Base-by-base conservation (phyloP, 1,284 basidiomycete genomes). In the Heterobasidion parviporum region DNA sequence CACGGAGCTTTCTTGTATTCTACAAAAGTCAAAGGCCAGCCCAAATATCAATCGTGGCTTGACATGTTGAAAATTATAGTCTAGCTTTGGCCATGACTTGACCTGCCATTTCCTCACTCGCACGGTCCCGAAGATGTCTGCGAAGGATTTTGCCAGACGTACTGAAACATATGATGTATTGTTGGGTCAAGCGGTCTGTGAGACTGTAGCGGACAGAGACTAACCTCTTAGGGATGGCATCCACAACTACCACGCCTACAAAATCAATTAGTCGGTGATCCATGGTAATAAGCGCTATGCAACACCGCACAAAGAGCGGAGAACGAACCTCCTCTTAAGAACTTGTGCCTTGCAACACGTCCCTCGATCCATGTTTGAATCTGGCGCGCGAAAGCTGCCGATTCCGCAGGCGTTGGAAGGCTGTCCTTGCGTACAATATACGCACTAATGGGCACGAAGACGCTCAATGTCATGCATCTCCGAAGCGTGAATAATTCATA, bases 141-240 rank as follows among this genome's bases (percentile, higher is more conserved):
- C 87, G 73, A 35, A 89, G 66, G 60, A 89, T 89, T 65, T 89
- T 89, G 3, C 87, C 87, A 56, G 87, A 77, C 51, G 83, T 80
- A 64, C 86, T 87, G 51, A 33, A 50, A 16, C 38, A 33, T 20
- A 18, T 20, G n/a, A 15, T 33, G 35, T 10, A 14, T 18, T 38
- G 34, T 18, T 26, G 32, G n/a, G 18, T 16, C n/a, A 20, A 8
- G 7, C 9, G 8, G 14, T 18, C 16, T 18, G 35, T 12, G 18
- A 34, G n/a, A 52, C 15, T n/a, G 20, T 20, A 16, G 18, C 16
- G 26, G 47, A 34, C 8, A 14, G 9, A 43, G 35, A 43, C 68
- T 47, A 38, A 85, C 85, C 85, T 89, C 68, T 88, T 88, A 1
- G 87, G 87, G 56, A 89, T 73, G 15, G 66, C 67, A 43, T 81